Conservation (phyloP, 257 asterid genomes). For the Nemophila menziesii region DNA sequence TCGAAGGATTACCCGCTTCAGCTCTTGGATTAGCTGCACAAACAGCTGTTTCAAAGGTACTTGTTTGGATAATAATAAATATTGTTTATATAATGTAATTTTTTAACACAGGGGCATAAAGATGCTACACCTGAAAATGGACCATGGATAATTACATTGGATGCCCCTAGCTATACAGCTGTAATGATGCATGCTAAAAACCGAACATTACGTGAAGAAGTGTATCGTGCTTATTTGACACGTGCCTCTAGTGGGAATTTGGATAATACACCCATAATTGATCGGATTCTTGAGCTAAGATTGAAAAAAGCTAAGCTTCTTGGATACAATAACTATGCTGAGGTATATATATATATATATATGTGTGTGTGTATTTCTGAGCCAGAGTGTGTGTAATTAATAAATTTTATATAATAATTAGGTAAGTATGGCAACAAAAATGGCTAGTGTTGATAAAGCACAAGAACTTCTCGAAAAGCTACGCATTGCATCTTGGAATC, state of each 20-base stretch:
- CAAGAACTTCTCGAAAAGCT: conserved; percentile 85
- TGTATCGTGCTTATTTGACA: conserved; percentile 71
- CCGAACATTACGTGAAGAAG: conserved; percentile 87
- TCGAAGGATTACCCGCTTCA: conserved; percentile 79
- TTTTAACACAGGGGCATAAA: conserved; percentile 63
- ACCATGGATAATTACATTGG: conserved; percentile 92
- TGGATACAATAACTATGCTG: conserved; percentile 84
- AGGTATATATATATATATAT: conserved; percentile 32
- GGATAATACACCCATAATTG: conserved; percentile 71
- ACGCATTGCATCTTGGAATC: conserved; percentile 82
- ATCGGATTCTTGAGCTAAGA: conserved; percentile 78
- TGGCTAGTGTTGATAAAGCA: conserved; percentile 89
- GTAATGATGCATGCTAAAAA: conserved; percentile 87
- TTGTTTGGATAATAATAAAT: not conserved
- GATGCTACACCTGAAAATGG: conserved; percentile 91
- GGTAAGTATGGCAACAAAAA: conserved; percentile 95
- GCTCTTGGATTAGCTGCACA: conserved; percentile 97
- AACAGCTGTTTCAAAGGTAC: conserved; percentile 90
- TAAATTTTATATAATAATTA: conserved; percentile 15
- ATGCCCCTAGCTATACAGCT: conserved; percentile 81
- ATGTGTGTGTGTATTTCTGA: not conserved
- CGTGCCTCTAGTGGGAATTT: conserved; percentile 93
- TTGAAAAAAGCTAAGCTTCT: conserved; percentile 94
- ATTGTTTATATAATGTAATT: conserved; percentile 6
- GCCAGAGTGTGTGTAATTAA: not conserved